Conservation (phyloP, 2,329 filamentous ascomycete genomes). For the Penicillium digitatum region DNA sequence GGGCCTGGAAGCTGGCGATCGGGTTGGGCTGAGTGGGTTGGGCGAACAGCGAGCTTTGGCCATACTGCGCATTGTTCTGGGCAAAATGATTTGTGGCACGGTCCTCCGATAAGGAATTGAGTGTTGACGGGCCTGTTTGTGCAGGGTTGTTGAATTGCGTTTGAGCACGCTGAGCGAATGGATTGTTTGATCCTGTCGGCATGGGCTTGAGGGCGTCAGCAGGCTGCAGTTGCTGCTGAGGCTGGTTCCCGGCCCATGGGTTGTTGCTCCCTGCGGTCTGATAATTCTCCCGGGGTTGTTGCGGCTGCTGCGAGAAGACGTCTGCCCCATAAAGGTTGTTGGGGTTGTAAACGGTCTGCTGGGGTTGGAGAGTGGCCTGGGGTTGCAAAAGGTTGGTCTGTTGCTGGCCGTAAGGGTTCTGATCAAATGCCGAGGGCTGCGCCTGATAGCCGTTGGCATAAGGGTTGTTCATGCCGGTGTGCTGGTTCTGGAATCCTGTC, state of each 20-base stretch:
- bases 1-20: constrained; percentile 31
- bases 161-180: constrained; percentile 70
- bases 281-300: constrained; percentile 53
- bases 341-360: constrained; percentile 56
- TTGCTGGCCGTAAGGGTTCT: constrained; percentile 43
- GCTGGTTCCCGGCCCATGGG: constrained; percentile 71
- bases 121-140: constrained; percentile 50
- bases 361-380: constrained; percentile 53
- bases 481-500: constrained; percentile 63
- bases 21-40: constrained; percentile 41
- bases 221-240: constrained; percentile 51
- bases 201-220: constrained; percentile 67
- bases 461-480: constrained; percentile 65
- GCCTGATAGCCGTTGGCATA: constrained; percentile 63
- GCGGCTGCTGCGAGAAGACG: constrained; percentile 42
- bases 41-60: constrained; percentile 40
- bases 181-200: constrained; percentile 95
- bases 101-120: constrained; percentile 37
- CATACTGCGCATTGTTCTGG: constrained; percentile 12
- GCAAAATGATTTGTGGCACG: constrained; percentile 11
- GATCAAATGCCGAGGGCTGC: constrained; percentile 68
- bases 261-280: constrained; percentile 84
- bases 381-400: constrained; percentile 48
- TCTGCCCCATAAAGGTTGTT: constrained; percentile 55
- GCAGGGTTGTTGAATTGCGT: constrained; percentile 47